Base-by-base conservation (phyloP, 495 filamentous ascomycete species). In the Penicillium desertorum region DNA sequence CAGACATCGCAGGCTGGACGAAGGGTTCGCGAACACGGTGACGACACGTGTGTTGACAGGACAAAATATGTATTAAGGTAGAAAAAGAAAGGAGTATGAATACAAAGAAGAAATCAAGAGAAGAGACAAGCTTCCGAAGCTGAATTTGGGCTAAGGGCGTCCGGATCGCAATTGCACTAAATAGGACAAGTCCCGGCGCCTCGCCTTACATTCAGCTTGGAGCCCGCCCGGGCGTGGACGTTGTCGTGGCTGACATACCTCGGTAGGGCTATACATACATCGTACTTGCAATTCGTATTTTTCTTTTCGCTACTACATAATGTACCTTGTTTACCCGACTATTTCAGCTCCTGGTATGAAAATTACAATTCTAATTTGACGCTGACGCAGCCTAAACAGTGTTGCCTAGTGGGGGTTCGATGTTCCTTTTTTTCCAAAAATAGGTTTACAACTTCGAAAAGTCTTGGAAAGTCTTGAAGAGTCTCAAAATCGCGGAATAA, bases 1-100 rank as follows among this genome's bases (percentile, higher is more conserved):
- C 64, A 72, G 69, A 74, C 76, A 78, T 79, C 69, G 73, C 73
- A 69, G 62, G 54, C 52, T 52, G 62, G 63, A 60, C 48, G 50
- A 36, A 14, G 46, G 32, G 10, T 32, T 43, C n/a, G 47, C 45
- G 36, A 45, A 50, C 22, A 55, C 49, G 34, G 57, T 58, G 25
- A 46, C 57, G 51, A 36, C 54, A 60, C 50, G 59, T 37, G 59
- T 52, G 23, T 55, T 55, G 34, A 51, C 4, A 22, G 52, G 16
- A 30, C 11, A 23, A 17, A 16, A 41, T 10, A 22, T 22, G 4
- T 19, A 22, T 22, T 22, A 20, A 45, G 37, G 19, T 39, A 37
- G 46, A 16, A n/a, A 45, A 41, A 41, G 8, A 43, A 27, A 51
- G 17, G 12, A 57, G 20, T 36, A 11, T 19, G 36, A 42, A 9